Base-by-base conservation (phyloP, 2,329 filamentous ascomycete species). In the Hirsutella minnesotensis region DNA sequence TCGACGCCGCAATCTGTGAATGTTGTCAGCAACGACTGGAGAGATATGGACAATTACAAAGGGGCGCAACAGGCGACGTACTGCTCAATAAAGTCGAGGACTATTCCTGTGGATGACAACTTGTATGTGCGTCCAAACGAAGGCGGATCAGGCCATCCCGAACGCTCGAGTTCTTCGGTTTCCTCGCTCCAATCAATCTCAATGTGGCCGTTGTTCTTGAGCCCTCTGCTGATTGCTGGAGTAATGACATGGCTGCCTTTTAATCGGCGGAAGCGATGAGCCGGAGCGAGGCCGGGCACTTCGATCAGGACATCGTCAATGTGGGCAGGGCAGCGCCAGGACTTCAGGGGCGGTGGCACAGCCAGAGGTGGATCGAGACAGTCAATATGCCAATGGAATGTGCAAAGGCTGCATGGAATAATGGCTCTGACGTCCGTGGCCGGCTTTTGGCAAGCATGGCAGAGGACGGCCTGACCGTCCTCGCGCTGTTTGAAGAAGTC, bases 281-380 rank as follows among this genome's bases (percentile, higher is more conserved):
- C 77, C 4, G 75, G 75, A 2, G 67, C 77, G 21, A 81, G 66
- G 38, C 68, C 62, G 9, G 80, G 76, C 18, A 81, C 64, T 38
- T 73, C 66, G 24, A 65, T 66, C 44, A 94, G 69, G 44, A 89
- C 73, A 48, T 90, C 81, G 42, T 92, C 86, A 35, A 83, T 71
- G 58, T 98, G 92, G 49, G 84, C 79, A 40, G 90, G 90, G 57
- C 92, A 98, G 62, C 80, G 83, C 86, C 88, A 98, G 43, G 80
- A 83, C 54, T 81, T 79, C 41, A 82, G 70, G 40, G 79, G 73
- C 10, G 89, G 89, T 33, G 87, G 84, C 43, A 84, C 79, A 29
- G 88, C 79, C 56, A 89, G 66, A 29, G 90, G 89, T 22, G 87
- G 86, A 56, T 94, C 81, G 15, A 94, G 68, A 63, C 92, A 98